A percentile compares a stretch with the other conserved stretches of the same genome.
These are phyloP conservation scores for Wickerhamomyces kurtzmanii DNA, from an alignment of 805 yeast genomes.

Conservation along the genomic window DNA sequence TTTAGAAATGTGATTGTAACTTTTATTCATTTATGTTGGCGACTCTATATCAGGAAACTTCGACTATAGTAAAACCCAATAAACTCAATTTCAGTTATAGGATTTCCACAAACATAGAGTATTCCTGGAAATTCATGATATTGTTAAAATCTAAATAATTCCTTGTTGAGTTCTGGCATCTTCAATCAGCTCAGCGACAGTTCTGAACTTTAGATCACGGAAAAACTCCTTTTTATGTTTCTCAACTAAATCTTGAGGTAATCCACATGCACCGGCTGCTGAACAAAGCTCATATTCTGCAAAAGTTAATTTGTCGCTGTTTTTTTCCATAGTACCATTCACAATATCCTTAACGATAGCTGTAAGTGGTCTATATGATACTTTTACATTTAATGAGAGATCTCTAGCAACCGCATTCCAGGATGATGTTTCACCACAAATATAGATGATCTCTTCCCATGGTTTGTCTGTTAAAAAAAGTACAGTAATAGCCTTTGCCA, in stretches of 20 bases:
- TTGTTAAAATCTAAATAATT: no score
- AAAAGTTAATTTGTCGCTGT: no score
- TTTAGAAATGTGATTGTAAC: no score
- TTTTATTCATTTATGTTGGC: no score
- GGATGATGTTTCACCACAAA: neutral
- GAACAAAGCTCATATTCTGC: neutral
- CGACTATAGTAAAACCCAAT: no score
- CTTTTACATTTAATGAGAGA: no score
- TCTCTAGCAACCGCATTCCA: neutral
- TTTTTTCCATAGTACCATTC: neutral
- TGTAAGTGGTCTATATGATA: neutral
- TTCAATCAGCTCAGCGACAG: neutral
- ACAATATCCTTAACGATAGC: neutral
- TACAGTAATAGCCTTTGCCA: no score
- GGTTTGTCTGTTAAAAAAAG: neutral
- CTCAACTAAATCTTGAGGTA: neutral
- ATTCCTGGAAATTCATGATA: no score
- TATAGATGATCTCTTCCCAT: neutral
- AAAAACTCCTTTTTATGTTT: neutral
- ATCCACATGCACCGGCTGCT: neutral
- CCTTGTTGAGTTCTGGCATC: no score
- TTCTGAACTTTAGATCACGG: neutral
- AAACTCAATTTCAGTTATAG: no score
- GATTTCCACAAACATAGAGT: no score
- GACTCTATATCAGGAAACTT: no score